Evolutionary conservation across 305 asterid species (phyloP).

Genomic region (Fraxinus velutina): DNA sequence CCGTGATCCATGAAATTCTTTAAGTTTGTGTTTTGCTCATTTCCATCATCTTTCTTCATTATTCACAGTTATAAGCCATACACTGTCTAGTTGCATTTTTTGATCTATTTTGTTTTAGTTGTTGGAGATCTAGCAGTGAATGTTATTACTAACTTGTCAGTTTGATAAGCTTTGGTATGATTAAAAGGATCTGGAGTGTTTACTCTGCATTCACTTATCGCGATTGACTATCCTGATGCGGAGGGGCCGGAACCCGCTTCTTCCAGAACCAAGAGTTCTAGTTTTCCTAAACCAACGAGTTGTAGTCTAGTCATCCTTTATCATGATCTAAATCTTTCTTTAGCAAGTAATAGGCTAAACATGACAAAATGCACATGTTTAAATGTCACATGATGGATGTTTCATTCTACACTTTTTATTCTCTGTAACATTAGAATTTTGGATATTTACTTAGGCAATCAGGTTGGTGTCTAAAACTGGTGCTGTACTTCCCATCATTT

Average conservation of each 20-base stretch:
- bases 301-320: not conserved
- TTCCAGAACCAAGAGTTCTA: too few species aligned
- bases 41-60: not conserved
- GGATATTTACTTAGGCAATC: slow-evolving; percentile 55
- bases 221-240: too few species aligned
- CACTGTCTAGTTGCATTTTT: not conserved
- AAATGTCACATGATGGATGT: not conserved
- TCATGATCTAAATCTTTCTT: not conserved
- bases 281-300: not conserved
- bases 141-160: not conserved
- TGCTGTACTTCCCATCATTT: slow-evolving; percentile 48
- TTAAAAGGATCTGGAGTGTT: not conserved
- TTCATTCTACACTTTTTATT: not conserved
- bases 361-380: not conserved
- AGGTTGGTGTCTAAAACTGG: slow-evolving; percentile 50
- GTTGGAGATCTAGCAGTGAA: not conserved
- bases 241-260: too few species aligned
- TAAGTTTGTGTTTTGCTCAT: not conserved
- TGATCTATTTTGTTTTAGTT: not conserved
- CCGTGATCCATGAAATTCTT: not conserved
- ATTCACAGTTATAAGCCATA: not conserved
- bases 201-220: not conserved
- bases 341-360: not conserved
- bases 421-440: not conserved
- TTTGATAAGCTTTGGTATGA: not conserved